phyloP scores from a whole-genome alignment of 2,329 filamentous ascomycete genomes.

The Trichoderma atrobrunneum region DNA sequence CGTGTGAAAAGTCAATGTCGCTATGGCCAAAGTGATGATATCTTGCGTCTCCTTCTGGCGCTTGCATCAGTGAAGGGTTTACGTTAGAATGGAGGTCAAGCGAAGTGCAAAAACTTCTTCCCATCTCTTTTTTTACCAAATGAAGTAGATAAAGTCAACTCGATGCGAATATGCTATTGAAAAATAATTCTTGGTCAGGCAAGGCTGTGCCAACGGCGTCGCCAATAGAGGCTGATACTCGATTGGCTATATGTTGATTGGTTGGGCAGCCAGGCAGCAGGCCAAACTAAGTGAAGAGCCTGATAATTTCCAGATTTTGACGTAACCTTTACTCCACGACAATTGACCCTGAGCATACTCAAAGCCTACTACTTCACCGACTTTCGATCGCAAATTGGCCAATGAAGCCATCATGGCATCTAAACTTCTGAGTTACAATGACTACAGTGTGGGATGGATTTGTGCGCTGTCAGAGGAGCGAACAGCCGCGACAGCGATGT shows the following conservation, averaged over 20 bases:
- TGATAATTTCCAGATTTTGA: too few relatives aligned
- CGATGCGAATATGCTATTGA: too few relatives aligned
- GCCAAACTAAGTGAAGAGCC: not conserved
- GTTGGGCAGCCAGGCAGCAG: not conserved
- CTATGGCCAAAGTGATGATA: too few relatives aligned
- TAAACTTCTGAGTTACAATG: not conserved
- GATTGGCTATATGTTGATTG: not conserved
- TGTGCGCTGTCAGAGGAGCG: not conserved
- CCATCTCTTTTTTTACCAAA: too few relatives aligned
- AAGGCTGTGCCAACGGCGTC: not conserved
- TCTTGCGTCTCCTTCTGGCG: too few relatives aligned
- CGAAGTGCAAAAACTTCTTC: too few relatives aligned
- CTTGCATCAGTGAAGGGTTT: too few relatives aligned
- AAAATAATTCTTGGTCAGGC: not conserved
- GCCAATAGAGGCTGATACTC: not conserved
- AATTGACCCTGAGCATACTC: not conserved
- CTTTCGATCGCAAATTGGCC: not conserved
- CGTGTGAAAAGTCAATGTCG: too few relatives aligned
- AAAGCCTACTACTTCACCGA: not conserved
- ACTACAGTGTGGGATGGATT: not conserved
- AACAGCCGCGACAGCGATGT: not conserved
- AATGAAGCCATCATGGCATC: not conserved
- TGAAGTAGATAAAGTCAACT: too few relatives aligned
- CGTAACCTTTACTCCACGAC: not conserved
- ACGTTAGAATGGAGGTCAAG: not conserved